Conservation (phyloP, 306 rosid species). For the Quercus wislizeni region DNA sequence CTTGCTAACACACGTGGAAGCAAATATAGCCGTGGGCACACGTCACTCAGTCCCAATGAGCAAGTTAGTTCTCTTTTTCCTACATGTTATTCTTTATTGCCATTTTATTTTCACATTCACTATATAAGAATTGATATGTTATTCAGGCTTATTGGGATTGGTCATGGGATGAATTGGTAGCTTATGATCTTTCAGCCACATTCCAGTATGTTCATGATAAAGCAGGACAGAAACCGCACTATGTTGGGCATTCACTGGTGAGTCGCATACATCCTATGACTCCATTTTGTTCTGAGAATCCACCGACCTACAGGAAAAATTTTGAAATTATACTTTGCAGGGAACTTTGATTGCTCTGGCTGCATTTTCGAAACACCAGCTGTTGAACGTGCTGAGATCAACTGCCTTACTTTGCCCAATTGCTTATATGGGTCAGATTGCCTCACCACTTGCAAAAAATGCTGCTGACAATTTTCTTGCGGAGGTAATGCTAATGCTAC, state of each 20-base stretch:
- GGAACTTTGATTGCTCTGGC: conserved; percentile 85
- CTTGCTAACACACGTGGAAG: conserved; percentile 77
- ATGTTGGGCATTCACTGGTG: conserved; percentile 93
- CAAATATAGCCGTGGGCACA: conserved; percentile 59
- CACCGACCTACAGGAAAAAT: neutral
- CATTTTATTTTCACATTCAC: neutral
- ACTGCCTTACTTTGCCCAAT: conserved; percentile 89
- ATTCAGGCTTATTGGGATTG: conserved; percentile 80
- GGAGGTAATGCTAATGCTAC: conserved; percentile 43
- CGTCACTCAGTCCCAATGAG: conserved; percentile 32
- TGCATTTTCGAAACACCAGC: conserved; percentile 65
- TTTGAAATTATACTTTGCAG: conserved; percentile 36
- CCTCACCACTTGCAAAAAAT: conserved; percentile 69
- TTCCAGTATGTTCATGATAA: conserved; percentile 66
- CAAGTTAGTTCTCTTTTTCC: conserved; percentile 37
- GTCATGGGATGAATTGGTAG: conserved; percentile 98
- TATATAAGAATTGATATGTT: neutral
- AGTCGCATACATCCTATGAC: conserved; percentile 8
- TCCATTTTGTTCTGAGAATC: neutral
- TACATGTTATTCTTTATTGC: neutral
- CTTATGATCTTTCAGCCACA: conserved; percentile 86
- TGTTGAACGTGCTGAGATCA: conserved; percentile 55
- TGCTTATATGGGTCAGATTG: conserved; percentile 71
- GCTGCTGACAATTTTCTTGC: conserved; percentile 70
- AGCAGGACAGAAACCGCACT: conserved; percentile 74